phyloP scores from a whole-genome alignment of 768 basidiomycete genomes.

The Collybia sordida region DNA sequence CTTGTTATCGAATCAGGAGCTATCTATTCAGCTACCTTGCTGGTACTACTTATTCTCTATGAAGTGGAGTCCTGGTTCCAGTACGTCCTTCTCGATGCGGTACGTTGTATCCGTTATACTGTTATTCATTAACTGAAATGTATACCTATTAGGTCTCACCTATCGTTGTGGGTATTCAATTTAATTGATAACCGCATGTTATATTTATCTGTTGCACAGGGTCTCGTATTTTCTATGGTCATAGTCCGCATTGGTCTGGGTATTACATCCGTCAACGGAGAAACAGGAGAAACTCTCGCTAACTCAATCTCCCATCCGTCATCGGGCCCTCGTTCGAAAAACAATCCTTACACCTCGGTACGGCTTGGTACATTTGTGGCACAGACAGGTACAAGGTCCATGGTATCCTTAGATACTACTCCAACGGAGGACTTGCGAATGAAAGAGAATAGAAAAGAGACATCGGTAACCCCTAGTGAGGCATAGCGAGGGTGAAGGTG shows the following conservation, averaged over 20 bases:
- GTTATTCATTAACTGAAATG: too few species aligned
- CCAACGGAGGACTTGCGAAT: too few species aligned
- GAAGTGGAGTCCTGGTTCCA: conserved; percentile 32
- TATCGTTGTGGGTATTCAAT: conserved; percentile 7
- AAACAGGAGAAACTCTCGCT: neutral
- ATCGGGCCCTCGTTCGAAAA: too few species aligned
- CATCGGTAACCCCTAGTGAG: too few species aligned
- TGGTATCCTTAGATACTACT: too few species aligned
- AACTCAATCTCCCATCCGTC: too few species aligned
- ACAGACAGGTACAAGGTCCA: too few species aligned
- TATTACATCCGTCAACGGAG: conserved; percentile 19
- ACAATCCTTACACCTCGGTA: too few species aligned
- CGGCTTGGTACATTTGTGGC: too few species aligned
- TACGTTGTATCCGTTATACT: conserved; percentile 14
- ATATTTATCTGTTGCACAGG: neutral
- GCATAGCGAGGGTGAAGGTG: too few species aligned
- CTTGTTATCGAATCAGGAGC: conserved; percentile 37
- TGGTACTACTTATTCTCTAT: conserved; percentile 30
- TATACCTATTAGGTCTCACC: neutral
- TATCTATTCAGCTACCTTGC: conserved; percentile 33
- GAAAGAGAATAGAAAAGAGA: too few species aligned
- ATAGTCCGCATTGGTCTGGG: conserved; percentile 39
- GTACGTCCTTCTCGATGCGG: conserved; percentile 34
- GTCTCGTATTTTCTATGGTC: conserved; percentile 39
- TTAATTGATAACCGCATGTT: neutral